Evolutionary conservation across 176 grass and related monocot species (phyloP).

Genomic region (Oryza glaberrima): DNA sequence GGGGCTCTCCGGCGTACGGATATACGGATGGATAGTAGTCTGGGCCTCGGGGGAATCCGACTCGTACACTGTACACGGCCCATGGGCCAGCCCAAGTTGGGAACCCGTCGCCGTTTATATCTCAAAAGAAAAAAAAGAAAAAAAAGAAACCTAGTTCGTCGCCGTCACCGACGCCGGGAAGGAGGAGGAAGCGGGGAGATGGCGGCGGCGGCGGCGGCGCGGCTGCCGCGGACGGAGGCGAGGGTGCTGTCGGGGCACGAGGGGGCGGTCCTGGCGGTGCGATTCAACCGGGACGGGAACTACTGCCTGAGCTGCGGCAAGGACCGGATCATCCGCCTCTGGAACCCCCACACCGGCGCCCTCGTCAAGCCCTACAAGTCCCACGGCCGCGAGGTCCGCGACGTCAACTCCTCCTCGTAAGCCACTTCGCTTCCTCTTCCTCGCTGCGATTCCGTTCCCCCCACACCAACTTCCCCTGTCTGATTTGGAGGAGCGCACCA

Average conservation of each 20-base stretch:
- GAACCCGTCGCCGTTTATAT: too few species aligned
- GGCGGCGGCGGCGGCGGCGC: conserved; percentile 39
- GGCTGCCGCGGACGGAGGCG: conserved; percentile 55
- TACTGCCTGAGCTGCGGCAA: conserved; percentile 98
- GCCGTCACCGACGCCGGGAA: background rate
- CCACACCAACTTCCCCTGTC: background rate
- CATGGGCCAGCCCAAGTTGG: background rate
- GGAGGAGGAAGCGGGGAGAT: conserved; percentile 5
- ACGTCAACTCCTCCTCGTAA: conserved; percentile 86
- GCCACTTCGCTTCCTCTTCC: background rate
- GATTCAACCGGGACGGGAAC: conserved; percentile 90
- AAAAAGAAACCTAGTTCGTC: background rate
- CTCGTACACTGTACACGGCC: too few species aligned
- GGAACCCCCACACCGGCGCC: conserved; percentile 90
- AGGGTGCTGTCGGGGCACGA: conserved; percentile 73
- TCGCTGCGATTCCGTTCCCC: background rate
- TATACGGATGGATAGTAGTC: too few species aligned
- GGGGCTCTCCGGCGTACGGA: too few species aligned
- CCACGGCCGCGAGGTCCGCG: conserved; percentile 92
- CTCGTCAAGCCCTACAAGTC: conserved; percentile 94
- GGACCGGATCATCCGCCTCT: conserved; percentile 90
- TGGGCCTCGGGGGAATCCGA: too few species aligned
- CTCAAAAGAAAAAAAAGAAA: too few species aligned
- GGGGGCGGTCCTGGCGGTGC: conserved; percentile 84
- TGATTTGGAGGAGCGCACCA: conserved; percentile 6